Conservation (phyloP, 2,329 filamentous ascomycete genomes). For the Hysterium pulicare region DNA sequence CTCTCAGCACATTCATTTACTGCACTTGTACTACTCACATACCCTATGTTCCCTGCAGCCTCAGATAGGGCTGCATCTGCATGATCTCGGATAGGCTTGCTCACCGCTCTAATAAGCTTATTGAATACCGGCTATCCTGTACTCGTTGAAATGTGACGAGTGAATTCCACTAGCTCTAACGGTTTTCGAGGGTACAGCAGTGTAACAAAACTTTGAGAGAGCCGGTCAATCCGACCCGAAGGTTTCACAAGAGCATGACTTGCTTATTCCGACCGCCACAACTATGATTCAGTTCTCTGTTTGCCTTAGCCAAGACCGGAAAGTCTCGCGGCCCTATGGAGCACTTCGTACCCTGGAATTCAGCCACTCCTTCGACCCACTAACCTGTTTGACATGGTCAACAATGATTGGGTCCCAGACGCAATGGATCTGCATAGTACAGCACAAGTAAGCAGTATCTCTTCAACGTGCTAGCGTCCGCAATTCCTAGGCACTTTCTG, state of each 20-base stretch:
- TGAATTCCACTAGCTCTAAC: not conserved
- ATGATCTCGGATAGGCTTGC: not conserved
- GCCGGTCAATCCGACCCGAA: not conserved
- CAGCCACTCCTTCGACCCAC: too few species aligned
- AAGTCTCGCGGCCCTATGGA: not conserved
- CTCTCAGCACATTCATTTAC: not conserved
- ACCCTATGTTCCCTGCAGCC: not conserved
- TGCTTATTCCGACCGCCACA: not conserved
- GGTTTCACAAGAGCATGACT: not conserved
- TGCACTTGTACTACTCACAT: not conserved
- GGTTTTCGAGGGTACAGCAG: not conserved
- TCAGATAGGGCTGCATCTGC: not conserved
- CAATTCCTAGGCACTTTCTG: too few species aligned
- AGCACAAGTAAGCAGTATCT: too few species aligned
- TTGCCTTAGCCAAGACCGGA: not conserved
- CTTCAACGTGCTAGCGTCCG: too few species aligned
- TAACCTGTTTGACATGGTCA: too few species aligned
- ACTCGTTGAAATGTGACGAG: not conserved
- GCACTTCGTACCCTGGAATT: too few species aligned
- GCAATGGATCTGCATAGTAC: too few species aligned
- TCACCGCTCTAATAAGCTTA: not conserved
- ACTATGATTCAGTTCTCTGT: not conserved
- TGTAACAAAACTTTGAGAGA: not conserved
- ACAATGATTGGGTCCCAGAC: too few species aligned
- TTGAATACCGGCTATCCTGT: too few species aligned